Evolutionary conservation across 192 early-diverging fungal species (phyloP).

Genomic region (Martensiomyces pterosporus): DNA sequence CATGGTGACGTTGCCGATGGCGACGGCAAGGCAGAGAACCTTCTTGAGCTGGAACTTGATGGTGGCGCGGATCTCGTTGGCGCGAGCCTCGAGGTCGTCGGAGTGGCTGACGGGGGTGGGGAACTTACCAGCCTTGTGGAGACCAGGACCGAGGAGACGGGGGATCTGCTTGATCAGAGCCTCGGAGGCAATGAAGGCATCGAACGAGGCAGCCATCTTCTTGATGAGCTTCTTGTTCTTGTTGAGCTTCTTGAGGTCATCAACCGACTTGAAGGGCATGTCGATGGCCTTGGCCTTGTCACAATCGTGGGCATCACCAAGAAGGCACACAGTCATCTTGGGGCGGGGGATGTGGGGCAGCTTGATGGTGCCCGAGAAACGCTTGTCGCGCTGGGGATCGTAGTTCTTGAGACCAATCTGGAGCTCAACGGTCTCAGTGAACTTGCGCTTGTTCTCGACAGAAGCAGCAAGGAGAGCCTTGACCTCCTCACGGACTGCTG

Average conservation of each 20-base stretch:
- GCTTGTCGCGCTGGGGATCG: slow-evolving; percentile 99
- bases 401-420: slow-evolving; percentile 99
- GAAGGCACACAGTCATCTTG: slow-evolving; percentile 90
- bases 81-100: slow-evolving; percentile 83
- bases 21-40: slow-evolving; percentile 96
- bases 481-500: slow-evolving; percentile 82
- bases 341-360: slow-evolving; percentile 95
- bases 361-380: slow-evolving; percentile 95
- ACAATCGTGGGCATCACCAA: slow-evolving; percentile 94
- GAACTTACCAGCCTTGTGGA: slow-evolving; percentile 99
- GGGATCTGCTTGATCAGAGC: slow-evolving; percentile 99
- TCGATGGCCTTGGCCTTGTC: slow-evolving; percentile 90
- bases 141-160: slow-evolving; percentile 96
- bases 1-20: slow-evolving; percentile 93
- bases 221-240: slow-evolving; percentile 99
- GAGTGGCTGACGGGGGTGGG: slow-evolving; percentile 89
- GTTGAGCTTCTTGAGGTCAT: slow-evolving; percentile 99
- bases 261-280: slow-evolving; percentile 89
- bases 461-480: slow-evolving; percentile 64
- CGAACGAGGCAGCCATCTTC: slow-evolving; percentile 98
- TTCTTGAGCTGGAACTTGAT: slow-evolving; percentile 99
- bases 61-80: slow-evolving; percentile 90
- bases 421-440: slow-evolving; percentile 95
- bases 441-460: slow-evolving; percentile 91
- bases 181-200: slow-evolving; percentile 97